Conservation (phyloP, 2,329 filamentous ascomycete genomes). For the Penicillium sp. region DNA sequence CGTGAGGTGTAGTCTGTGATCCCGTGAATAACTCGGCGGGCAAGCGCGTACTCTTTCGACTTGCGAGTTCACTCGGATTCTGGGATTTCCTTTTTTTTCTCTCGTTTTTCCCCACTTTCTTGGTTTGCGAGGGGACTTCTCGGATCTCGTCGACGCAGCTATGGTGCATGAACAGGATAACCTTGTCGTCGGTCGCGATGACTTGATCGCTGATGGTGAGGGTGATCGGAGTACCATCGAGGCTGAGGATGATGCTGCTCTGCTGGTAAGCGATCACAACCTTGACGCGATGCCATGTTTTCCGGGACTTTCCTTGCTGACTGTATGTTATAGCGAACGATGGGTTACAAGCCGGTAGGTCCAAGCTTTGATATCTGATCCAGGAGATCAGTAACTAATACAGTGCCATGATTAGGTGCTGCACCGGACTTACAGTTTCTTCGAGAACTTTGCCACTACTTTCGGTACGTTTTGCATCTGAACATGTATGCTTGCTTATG, state of each 20-base stretch:
- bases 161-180: constrained; percentile 32
- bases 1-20: background rate
- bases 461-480: constrained; percentile 54
- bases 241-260: constrained; percentile 44
- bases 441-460: constrained; percentile 66
- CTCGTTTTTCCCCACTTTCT: background rate
- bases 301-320: constrained; percentile 23
- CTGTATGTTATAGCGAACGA: constrained; percentile 48
- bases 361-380: background rate
- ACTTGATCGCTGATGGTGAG: constrained; percentile 33
- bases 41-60: background rate
- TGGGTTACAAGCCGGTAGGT: constrained; percentile 62
- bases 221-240: constrained; percentile 34
- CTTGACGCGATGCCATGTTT: background rate
- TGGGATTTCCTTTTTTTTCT: background rate
- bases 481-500: background rate
- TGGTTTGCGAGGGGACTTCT: background rate
- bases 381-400: constrained; percentile 8
- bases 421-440: constrained; percentile 62
- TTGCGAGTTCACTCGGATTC: background rate
- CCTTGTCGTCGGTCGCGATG: constrained; percentile 32
- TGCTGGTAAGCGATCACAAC: constrained; percentile 39
- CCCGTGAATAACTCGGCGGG: background rate
- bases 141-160: background rate
- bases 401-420: constrained; percentile 53